phyloP scores from a whole-genome alignment of 805 yeast genomes.

The Monosporozyma solicola region DNA sequence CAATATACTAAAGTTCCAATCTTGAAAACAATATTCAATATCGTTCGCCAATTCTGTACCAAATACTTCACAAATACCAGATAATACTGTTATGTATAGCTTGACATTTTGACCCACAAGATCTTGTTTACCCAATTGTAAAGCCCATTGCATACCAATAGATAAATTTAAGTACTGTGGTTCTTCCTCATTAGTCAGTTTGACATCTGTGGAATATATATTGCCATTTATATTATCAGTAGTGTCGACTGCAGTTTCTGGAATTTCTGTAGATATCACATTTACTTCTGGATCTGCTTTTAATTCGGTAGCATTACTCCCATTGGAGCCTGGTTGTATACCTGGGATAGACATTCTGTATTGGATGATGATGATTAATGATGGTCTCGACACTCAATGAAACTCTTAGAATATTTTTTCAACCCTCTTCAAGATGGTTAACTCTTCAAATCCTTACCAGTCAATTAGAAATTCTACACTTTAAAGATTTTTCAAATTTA shows the following conservation, averaged over 20 bases:
- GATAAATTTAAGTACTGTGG: slow-evolving; percentile 9
- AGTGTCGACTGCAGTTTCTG: neutral
- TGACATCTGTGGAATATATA: neutral
- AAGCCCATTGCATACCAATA: slow-evolving; percentile 26
- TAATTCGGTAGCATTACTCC: slow-evolving; percentile 5
- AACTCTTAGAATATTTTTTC: neutral
- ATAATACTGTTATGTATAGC: slow-evolving; percentile 30
- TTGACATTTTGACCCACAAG: slow-evolving; percentile 5
- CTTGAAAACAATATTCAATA: slow-evolving; percentile 48
- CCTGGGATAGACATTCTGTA: neutral
- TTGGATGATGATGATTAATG: neutral
- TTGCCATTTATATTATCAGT: neutral
- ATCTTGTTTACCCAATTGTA: slow-evolving; percentile 34
- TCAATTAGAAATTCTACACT: neutral
- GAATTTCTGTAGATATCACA: neutral
- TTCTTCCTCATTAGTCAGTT: slow-evolving; percentile 8
- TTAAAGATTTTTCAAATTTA: neutral
- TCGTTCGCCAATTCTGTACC: slow-evolving; percentile 87
- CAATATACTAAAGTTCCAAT: slow-evolving; percentile 45
- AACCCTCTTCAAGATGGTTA: neutral
- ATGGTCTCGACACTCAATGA: too few relatives aligned
- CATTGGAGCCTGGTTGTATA: neutral
- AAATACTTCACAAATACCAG: slow-evolving; percentile 80
- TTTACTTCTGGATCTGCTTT: slow-evolving; percentile 5
- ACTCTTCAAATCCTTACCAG: neutral